Conservation (phyloP, 768 basidiomycete genomes). For the Leccinum incarnatum region DNA sequence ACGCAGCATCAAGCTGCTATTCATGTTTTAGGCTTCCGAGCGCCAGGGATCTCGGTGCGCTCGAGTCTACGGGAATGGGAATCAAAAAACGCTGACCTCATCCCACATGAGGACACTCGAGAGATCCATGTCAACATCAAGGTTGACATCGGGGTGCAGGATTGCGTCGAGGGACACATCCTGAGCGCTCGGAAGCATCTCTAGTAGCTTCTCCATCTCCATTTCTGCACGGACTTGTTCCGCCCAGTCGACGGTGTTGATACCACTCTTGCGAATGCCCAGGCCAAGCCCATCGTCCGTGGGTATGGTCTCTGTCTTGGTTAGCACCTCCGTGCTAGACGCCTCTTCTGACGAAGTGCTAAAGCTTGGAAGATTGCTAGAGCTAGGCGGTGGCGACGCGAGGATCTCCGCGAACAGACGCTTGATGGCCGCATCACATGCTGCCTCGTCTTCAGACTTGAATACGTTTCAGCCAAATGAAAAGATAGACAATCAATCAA, state of each 20-base stretch:
- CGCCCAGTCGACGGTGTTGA: constrained; percentile 25
- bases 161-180: constrained; percentile 27
- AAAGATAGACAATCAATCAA: constrained; percentile 16
- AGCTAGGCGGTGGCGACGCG: constrained; percentile 32
- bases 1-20: constrained; percentile 5
- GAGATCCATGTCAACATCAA: constrained; percentile 30
- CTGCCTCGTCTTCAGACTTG: constrained; percentile 50
- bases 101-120: constrained; percentile 28
- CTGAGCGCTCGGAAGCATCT: constrained; percentile 43
- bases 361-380: constrained; percentile 32
- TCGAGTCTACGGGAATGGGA: not conserved
- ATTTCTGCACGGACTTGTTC: constrained; percentile 38
- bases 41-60: constrained; percentile 2
- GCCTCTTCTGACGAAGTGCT: constrained; percentile 34
- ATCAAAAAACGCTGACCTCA: constrained; percentile 28
- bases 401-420: constrained; percentile 36
- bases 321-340: constrained; percentile 26
- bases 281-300: constrained; percentile 15
- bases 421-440: constrained; percentile 37
- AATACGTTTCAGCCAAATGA: constrained; percentile 19
- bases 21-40: constrained; percentile 19
- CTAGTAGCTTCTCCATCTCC: constrained; percentile 62
- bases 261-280: constrained; percentile 19
- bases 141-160: constrained; percentile 14
- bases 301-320: constrained; percentile 6